Conservation (phyloP, 2,329 filamentous ascomycete genomes). For the Pseudogymnoascus sp. region DNA sequence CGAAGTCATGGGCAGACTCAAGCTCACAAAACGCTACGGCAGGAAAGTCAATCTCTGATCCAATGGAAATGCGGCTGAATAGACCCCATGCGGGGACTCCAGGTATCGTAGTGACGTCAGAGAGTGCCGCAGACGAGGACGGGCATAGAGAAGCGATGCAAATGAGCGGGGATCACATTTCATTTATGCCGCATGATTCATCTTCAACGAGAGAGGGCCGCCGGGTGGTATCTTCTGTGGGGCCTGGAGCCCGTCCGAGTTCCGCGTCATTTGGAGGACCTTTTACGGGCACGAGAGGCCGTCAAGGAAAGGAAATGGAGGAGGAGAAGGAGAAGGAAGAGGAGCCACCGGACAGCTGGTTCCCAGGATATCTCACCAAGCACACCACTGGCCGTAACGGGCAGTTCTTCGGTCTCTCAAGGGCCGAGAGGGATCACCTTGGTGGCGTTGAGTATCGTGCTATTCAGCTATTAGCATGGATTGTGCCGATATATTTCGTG, state of each 20-base stretch:
- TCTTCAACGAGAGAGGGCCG: not conserved
- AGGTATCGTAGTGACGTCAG: not conserved
- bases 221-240: not conserved
- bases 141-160: not conserved
- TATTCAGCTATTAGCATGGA: constrained; percentile 62
- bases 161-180: not conserved
- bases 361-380: constrained; percentile 33
- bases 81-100: not conserved
- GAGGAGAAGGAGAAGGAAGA: constrained; percentile 51
- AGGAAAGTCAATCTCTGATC: not conserved
- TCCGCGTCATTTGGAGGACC: not conserved
- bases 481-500: constrained; percentile 52
- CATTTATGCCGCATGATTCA: not conserved
- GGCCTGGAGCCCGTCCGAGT: not conserved
- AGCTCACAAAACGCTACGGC: not conserved
- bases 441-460: constrained; percentile 95
- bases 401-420: constrained; percentile 77
- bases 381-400: constrained; percentile 74
- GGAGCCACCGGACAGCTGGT: constrained; percentile 60
- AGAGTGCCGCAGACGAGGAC: not conserved
- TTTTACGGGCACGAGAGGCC: constrained; percentile 18
- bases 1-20: not conserved
- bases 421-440: constrained; percentile 88
- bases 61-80: not conserved
- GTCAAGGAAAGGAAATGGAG: constrained; percentile 42